Conservation (phyloP, 1,139 yeast genomes). For the Saccharomyces pastorianus region DNA sequence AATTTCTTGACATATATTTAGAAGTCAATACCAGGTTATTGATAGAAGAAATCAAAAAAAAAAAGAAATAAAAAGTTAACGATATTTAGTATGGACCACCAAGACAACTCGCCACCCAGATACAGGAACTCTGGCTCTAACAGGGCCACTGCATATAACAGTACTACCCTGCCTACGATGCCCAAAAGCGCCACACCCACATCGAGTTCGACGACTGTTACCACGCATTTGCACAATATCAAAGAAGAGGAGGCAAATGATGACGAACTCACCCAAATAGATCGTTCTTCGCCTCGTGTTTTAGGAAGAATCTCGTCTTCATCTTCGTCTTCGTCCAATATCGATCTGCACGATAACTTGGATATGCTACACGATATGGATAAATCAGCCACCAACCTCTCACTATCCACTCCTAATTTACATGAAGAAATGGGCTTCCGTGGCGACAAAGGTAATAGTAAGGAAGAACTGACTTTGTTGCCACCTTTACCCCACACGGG, state of each 20-base stretch:
- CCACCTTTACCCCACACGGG: constrained; percentile 27
- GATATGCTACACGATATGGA: background rate
- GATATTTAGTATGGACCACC: background rate
- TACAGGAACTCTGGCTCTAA: background rate
- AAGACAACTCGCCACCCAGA: background rate
- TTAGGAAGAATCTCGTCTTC: background rate
- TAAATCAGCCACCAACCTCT: background rate
- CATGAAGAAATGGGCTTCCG: background rate
- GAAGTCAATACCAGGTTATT: background rate
- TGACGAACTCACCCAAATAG: constrained; percentile 7
- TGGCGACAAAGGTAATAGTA: constrained; percentile 5
- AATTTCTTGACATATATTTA: background rate
- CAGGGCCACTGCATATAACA: background rate
- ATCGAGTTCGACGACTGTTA: background rate
- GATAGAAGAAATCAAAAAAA: background rate
- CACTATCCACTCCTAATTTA: background rate
- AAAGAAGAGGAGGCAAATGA: constrained; percentile 21
- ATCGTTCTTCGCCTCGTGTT: background rate
- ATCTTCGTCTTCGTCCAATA: background rate
- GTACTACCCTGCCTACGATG: background rate
- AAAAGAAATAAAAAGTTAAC: background rate
- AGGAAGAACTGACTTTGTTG: constrained; percentile 20
- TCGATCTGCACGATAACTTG: background rate
- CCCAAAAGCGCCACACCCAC: background rate
- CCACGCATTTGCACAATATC: constrained; percentile 19